These are phyloP conservation scores for Oidiodendron maius DNA, from an alignment of 495 filamentous ascomycete species.

Conservation along the genomic window DNA sequence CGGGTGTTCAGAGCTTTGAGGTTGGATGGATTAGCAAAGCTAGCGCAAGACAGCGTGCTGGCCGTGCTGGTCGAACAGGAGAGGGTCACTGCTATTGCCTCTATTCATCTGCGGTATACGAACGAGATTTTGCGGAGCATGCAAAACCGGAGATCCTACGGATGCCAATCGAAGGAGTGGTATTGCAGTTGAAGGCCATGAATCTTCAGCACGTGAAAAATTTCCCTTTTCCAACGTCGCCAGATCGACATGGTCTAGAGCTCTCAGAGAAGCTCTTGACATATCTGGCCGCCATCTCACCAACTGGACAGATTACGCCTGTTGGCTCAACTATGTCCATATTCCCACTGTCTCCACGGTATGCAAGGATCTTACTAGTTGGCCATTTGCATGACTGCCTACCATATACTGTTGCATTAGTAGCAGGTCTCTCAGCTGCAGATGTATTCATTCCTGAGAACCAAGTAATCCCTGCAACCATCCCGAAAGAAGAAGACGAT, in stretches of 20 bases:
- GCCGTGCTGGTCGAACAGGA: slow-evolving; percentile 91
- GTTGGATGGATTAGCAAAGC: slow-evolving; percentile 97
- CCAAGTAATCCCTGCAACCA: slow-evolving; percentile 54
- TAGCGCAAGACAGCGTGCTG: slow-evolving; percentile 85
- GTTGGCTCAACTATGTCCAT: slow-evolving; percentile 75
- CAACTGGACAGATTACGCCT: slow-evolving; percentile 66
- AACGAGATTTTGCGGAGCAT: slow-evolving; percentile 82
- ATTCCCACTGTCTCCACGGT: slow-evolving; percentile 86
- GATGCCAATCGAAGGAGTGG: slow-evolving; percentile 87
- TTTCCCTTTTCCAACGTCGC: slow-evolving; percentile 97
- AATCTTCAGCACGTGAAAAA: slow-evolving; percentile 83
- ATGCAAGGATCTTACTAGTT: slow-evolving; percentile 82
- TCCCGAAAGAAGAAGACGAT: slow-evolving; percentile 34
- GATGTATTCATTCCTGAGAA: slow-evolving; percentile 85
- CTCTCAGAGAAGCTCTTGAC: slow-evolving; percentile 83
- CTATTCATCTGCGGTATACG: slow-evolving; percentile 92
- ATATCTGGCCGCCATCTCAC: slow-evolving; percentile 62
- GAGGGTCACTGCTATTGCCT: slow-evolving; percentile 93
- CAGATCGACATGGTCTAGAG: slow-evolving; percentile 68
- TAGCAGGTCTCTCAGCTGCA: slow-evolving; percentile 80
- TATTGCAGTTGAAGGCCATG: slow-evolving; percentile 94
- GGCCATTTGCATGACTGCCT: slow-evolving; percentile 80
- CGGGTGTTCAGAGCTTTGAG: slow-evolving; percentile 92
- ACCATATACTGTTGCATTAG: slow-evolving; percentile 81
- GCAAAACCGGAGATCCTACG: slow-evolving; percentile 83